A percentile compares a stretch with the other conserved stretches of the same genome.
Evolutionary conservation across 805 yeast species (phyloP).

Genomic region (Candida ortonii): DNA sequence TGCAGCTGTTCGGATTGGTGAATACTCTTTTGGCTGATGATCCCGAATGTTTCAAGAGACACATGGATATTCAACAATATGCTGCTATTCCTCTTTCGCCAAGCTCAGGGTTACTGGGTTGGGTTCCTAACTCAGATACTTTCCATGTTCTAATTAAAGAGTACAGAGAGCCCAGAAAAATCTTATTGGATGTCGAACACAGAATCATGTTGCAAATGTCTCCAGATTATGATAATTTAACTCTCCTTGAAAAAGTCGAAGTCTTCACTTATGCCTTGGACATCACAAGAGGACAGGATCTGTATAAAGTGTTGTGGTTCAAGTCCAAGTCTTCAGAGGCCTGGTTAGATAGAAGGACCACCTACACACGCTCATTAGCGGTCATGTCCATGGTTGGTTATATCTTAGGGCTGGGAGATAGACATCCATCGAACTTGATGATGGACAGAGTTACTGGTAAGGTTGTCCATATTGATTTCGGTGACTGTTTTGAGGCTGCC

Average conservation of each 20-base stretch:
- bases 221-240: constrained; percentile 88
- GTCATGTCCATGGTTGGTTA: constrained; percentile 99
- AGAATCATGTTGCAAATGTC: constrained; percentile 97
- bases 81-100: constrained; percentile 96
- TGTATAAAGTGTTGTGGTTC: constrained; percentile 93
- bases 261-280: constrained; percentile 95
- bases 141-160: constrained; percentile 91
- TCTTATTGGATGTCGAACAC: constrained; percentile 87
- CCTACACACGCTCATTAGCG: constrained; percentile 92
- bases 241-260: constrained; percentile 88
- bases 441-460: constrained; percentile 92
- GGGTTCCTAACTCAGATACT: constrained; percentile 98
- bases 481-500: constrained; percentile 99
- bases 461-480: constrained; percentile 96
- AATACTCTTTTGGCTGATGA: constrained; percentile 86
- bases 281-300: constrained; percentile 93
- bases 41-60: constrained; percentile 94
- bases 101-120: constrained; percentile 91
- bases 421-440: constrained; percentile 97
- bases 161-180: constrained; percentile 87
- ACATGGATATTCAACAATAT: constrained; percentile 85
- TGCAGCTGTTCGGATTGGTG: constrained; percentile 96
- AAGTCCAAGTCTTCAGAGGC: constrained; percentile 95
- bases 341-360: constrained; percentile 96
- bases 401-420: constrained; percentile 92